Evolutionary conservation across 2,329 filamentous ascomycete genomes (phyloP).

Genomic region (Septoria linicola): DNA sequence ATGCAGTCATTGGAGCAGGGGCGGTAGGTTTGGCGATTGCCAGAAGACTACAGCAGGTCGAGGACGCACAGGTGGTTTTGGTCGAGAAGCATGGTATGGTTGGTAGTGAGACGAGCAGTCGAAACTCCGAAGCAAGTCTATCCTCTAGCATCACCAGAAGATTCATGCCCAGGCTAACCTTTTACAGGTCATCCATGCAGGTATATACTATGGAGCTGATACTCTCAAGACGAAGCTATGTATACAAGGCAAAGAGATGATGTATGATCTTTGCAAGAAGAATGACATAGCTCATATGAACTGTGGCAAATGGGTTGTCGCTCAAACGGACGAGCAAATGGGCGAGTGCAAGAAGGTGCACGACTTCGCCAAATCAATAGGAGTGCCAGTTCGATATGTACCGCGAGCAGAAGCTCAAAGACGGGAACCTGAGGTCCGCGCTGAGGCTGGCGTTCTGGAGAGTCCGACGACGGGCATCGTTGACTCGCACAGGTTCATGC

Average conservation of each 20-base stretch:
- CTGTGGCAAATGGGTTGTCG: constrained; percentile 92
- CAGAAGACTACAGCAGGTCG: constrained; percentile 63
- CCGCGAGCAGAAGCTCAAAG: constrained; percentile 58
- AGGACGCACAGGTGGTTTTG: constrained; percentile 66
- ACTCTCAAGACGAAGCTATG: constrained; percentile 84
- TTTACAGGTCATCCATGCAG: constrained; percentile 80
- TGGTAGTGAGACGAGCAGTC: constrained; percentile 82
- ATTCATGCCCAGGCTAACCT: constrained; percentile 1
- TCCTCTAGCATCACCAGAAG: not conserved
- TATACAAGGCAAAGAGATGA: constrained; percentile 68
- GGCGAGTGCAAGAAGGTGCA: constrained; percentile 60
- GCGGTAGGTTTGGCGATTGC: constrained; percentile 80
- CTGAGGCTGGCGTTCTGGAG: constrained; percentile 73
- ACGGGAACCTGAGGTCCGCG: constrained; percentile 73
- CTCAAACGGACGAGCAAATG: constrained; percentile 72
- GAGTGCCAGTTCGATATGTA: constrained; percentile 73
- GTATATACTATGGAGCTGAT: constrained; percentile 77
- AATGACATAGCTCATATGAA: constrained; percentile 68
- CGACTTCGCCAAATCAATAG: constrained; percentile 53
- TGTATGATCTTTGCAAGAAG: constrained; percentile 74
- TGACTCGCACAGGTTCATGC: constrained; percentile 83
- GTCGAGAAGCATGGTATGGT: constrained; percentile 74
- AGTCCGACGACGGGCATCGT: constrained; percentile 85
- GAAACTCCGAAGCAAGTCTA: constrained; percentile 74
- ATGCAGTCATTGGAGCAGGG: constrained; percentile 67